Base-by-base conservation (phyloP, 169 alveolate genomes). In the Plasmodium vinckei region DNA sequence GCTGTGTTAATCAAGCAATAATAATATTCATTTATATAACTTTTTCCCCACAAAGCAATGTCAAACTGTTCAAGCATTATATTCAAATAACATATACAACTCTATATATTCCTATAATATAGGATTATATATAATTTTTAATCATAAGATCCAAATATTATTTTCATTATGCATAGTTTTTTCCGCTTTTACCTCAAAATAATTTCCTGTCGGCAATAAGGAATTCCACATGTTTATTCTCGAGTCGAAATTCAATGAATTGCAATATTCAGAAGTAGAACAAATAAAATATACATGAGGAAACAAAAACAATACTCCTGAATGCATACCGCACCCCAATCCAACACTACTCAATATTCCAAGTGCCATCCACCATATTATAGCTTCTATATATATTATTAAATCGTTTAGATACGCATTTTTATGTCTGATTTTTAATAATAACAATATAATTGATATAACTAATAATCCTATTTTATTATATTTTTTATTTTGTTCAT, bases 301-400 rank as follows among this genome's bases (percentile, higher is more conserved):
- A 61, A 94, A 94, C 67, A 94, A 68, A 87, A 94, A 94, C 59
- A 94, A 59, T 21, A 94, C 90, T 49, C 97, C 97, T 44, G 96
- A 89, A 59, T 94, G 97, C 93, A 94, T 92, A 46, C 97, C 97
- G 67, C 94, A 91, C 27, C 97, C 97, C 51, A 94, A 90, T 1
- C 97, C 97, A 33, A 94, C 87, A 27, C 95, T 90, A 57, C 94
- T 87, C 46, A 93, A 72, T 53, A 94, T 73, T 13, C 97, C 97
- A 23, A 94, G 75, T 4, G 93, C 90, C 21, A 93, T 60, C 97
- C 97, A 94, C 97, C 96, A 93, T 42, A 63, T 86, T 57, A 54
- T 73, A 19, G 75, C 79, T 72, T 87, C 87, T 46, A 87, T 46
- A 87, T 63, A 92, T 73, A 82, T 64, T 87, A 63, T 51, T 68